Percentiles rank a stretch among this genome's conserved stretches.
phyloP scores from a whole-genome alignment of 176 grass and related monocot genomes.

The Olyra latifolia region DNA sequence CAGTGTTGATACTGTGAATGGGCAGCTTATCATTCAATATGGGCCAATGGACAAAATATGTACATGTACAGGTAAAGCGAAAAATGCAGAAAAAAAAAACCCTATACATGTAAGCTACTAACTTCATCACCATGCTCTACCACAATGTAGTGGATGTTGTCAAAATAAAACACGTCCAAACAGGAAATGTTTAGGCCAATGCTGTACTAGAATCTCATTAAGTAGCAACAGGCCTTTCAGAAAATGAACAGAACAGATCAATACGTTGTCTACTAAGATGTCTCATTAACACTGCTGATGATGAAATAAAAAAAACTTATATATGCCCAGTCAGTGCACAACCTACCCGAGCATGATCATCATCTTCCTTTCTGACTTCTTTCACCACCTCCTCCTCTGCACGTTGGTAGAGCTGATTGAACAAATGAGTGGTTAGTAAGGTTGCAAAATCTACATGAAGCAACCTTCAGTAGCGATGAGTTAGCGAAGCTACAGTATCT shows the following conservation, averaged over 20 bases:
- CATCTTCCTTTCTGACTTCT: slow-evolving; percentile 59
- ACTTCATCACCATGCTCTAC: background rate
- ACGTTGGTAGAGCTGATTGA: slow-evolving; percentile 68
- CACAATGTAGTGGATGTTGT: background rate
- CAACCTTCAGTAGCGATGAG: background rate
- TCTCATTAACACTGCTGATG: background rate
- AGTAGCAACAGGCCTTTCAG: background rate
- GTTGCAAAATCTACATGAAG: background rate
- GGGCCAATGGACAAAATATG: no score
- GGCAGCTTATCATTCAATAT: no score
- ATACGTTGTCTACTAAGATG: background rate
- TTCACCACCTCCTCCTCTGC: slow-evolving; percentile 50
- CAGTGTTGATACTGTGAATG: background rate
- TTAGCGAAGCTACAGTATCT: background rate
- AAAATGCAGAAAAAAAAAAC: no score
- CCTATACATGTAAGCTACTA: background rate
- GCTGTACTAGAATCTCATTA: background rate
- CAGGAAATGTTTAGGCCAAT: slow-evolving; percentile 8
- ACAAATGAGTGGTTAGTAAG: background rate
- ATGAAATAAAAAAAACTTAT: background rate
- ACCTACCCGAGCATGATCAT: slow-evolving; percentile 46
- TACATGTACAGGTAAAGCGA: no score
- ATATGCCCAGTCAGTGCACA: background rate
- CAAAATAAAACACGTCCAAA: slow-evolving; percentile 11
- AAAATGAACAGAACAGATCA: background rate